Evolutionary conservation across 495 filamentous ascomycete species (phyloP), one percentile per base, ranked within the genome.

Genomic region (Entonaema liquescens): DNA sequence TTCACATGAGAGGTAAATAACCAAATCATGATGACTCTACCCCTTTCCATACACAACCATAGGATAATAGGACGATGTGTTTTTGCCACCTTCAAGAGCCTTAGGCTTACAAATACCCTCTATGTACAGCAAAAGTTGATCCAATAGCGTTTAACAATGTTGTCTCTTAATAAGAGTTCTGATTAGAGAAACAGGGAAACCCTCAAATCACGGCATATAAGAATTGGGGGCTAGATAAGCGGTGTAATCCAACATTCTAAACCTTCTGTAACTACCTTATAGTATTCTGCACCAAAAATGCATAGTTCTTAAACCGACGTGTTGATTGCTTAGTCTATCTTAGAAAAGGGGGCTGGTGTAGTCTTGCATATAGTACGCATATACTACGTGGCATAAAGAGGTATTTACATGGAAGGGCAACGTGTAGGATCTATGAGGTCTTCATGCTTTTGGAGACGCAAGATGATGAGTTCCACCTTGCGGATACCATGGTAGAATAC

Each of bases 171-270:
- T 44, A 7, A 15, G 12, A 55, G 50, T 44, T 15, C 26, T 52
- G 11, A 2, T n/a, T 15, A 33, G 17, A 8, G 15, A 55, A 61
- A 42, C 65, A 68, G 52, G 58, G 65, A 68, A 62, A 57, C 38
- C 38, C 38, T 26, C 60, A 29, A 31, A 64, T 55, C 44, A 55
- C 42, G 28, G 36, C 62, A 60, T 53, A 50, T 40, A 58, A 21
- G 33, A 11, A 17, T 61, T 71, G 68, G 68, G 68, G 68, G 68
- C 68, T 61, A 36, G 68, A 71, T n/a, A 53, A 44, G 68, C 68
- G 68, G 68, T 71, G 68, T 61, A 47, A 54, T 65, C 38, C 5
- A 61, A 42, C 29, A 71, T 55, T 64, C 29, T 13, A 69, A 63
- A 49, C 54, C 33, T 57, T 50, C 49, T 68, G 55, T 54, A n/a